These are phyloP conservation scores for Linderina pennispora DNA, from an alignment of 192 early-diverging fungal genomes.

Conservation along the genomic window DNA sequence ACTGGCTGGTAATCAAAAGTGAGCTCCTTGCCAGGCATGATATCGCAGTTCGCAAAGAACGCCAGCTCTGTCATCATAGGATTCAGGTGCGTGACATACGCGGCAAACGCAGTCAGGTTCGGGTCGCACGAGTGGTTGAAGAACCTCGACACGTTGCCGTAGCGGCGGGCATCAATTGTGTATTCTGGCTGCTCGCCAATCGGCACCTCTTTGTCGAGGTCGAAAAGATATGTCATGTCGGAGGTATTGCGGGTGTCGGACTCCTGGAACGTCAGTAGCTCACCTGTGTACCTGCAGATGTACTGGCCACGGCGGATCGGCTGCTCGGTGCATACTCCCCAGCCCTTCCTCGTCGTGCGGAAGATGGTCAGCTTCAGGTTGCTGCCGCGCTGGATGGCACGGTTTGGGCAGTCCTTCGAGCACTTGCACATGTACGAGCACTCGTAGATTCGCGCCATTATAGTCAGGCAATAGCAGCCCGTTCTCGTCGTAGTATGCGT, in stretches of 20 bases:
- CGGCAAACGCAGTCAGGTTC: slow-evolving; percentile 58
- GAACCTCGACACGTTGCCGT: slow-evolving; percentile 92
- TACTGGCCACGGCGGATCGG: slow-evolving; percentile 55
- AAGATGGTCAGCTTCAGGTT: slow-evolving; percentile 28
- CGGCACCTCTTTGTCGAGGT: slow-evolving; percentile 68
- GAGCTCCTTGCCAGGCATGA: slow-evolving; percentile 73
- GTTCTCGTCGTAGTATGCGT: slow-evolving; percentile 33
- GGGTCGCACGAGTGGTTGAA: slow-evolving; percentile 98
- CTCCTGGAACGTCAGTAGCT: slow-evolving; percentile 75
- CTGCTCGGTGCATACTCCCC: slow-evolving; percentile 31
- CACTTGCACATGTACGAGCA: slow-evolving; percentile 42
- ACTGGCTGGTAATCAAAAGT: slow-evolving; percentile 95
- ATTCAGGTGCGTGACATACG: slow-evolving; percentile 74
- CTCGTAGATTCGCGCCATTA: slow-evolving; percentile 25
- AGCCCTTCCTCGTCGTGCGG: slow-evolving; percentile 29
- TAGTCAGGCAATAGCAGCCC: slow-evolving; percentile 31
- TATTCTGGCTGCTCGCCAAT: slow-evolving; percentile 85
- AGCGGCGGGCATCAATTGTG: slow-evolving; percentile 86
- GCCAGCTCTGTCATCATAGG: slow-evolving; percentile 76
- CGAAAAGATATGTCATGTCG: slow-evolving; percentile 54
- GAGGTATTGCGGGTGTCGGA: slow-evolving; percentile 56
- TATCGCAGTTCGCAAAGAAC: slow-evolving; percentile 77
- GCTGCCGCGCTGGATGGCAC: slow-evolving; percentile 40
- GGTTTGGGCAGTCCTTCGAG: slow-evolving; percentile 41
- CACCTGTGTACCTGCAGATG: slow-evolving; percentile 96